These are phyloP conservation scores for Penicillium riverlandense DNA, from an alignment of 495 filamentous ascomycete genomes.

Conservation along the genomic window DNA sequence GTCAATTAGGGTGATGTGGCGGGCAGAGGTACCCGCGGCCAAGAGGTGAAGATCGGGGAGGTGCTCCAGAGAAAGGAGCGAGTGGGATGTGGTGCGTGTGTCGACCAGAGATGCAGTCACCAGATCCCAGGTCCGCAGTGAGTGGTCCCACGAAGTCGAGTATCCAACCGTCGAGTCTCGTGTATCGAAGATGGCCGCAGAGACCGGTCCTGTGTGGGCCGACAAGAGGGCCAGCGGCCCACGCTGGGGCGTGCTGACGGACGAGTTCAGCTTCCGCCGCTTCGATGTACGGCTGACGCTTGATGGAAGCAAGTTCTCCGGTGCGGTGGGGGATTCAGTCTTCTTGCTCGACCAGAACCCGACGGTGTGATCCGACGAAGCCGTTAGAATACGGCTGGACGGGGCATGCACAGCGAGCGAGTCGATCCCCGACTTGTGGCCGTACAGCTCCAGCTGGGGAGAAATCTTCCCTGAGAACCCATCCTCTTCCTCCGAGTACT, in stretches of 20 bases:
- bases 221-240: conserved; percentile 70
- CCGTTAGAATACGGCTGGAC: conserved; percentile 72
- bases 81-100: conserved; percentile 72
- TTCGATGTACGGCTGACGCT: conserved; percentile 55
- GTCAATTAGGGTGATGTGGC: conserved; percentile 84
- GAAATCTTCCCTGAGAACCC: conserved; percentile 55
- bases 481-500: conserved; percentile 62
- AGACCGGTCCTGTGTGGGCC: conserved; percentile 64
- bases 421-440: conserved; percentile 70
- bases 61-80: conserved; percentile 66
- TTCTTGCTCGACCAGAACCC: conserved; percentile 81
- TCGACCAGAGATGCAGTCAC: conserved; percentile 66
- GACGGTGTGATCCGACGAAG: conserved; percentile 69
- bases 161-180: conserved; percentile 83
- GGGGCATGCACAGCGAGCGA: conserved; percentile 68
- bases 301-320: conserved; percentile 56
- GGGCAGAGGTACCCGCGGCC: conserved; percentile 77
- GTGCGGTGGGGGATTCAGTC: conserved; percentile 61
- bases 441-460: conserved; percentile 77
- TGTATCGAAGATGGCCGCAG: conserved; percentile 73
- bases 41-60: conserved; percentile 63
- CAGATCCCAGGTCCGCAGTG: conserved; percentile 84
- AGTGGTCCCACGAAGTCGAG: conserved; percentile 82
- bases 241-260: conserved; percentile 59
- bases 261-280: conserved; percentile 65